A percentile compares a stretch with the other conserved stretches of the same genome.
These are phyloP conservation scores for Striga asiatica DNA, from an alignment of 257 asterid species.

Conservation along the genomic window DNA sequence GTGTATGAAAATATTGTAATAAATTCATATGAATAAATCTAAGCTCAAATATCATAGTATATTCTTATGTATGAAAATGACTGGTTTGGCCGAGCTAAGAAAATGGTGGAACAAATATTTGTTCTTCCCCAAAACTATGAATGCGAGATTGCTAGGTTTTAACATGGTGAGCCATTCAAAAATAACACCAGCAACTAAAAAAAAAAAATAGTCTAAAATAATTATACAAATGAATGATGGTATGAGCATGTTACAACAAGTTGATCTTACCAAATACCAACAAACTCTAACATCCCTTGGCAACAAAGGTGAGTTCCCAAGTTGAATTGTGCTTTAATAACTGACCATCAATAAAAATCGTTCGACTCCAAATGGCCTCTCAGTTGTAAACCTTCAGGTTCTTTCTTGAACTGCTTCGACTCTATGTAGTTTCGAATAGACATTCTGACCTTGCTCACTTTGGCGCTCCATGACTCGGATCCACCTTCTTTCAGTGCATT, in stretches of 20 bases:
- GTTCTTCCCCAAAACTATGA: no score
- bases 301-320: no score
- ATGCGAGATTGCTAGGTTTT: no score
- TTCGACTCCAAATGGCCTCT: conserved; percentile 30
- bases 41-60: no score
- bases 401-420: conserved; percentile 42
- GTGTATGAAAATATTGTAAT: no score
- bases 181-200: not conserved
- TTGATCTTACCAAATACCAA: not conserved
- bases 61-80: no score
- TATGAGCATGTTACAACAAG: not conserved
- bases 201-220: no score
- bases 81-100: no score
- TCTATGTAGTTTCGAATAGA: conserved; percentile 41
- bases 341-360: conserved; percentile 2
- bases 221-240: not conserved
- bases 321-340: not conserved
- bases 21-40: no score
- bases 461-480: conserved; percentile 24
- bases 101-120: no score
- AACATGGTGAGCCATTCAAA: no score
- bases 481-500: conserved; percentile 37
- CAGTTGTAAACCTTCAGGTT: conserved; percentile 57
- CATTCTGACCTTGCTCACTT: conserved; percentile 27
- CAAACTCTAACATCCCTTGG: not conserved